Conservation (phyloP, 371 early-diverging fungal species). For the Mortierella sp. region DNA sequence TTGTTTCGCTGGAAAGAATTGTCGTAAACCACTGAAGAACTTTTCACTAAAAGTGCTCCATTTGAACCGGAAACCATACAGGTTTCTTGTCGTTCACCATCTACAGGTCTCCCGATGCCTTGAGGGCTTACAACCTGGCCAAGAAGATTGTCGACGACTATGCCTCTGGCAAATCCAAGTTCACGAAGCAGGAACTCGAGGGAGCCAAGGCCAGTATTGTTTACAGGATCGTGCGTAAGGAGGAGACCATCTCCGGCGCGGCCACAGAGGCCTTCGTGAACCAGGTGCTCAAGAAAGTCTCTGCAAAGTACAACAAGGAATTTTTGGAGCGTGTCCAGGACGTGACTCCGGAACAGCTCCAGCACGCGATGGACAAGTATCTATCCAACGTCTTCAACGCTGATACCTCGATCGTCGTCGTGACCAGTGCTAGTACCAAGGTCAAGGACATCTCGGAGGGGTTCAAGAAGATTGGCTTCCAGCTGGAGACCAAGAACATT, state of each 20-base stretch:
- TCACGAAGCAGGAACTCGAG: constrained; percentile 66
- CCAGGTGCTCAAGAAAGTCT: constrained; percentile 68
- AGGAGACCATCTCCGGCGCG: constrained; percentile 65
- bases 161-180: constrained; percentile 62
- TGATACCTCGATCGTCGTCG: constrained; percentile 64
- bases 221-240: constrained; percentile 67
- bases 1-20: no score
- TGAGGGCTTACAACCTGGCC: constrained; percentile 71
- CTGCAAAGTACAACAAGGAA: constrained; percentile 64
- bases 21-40: no score
- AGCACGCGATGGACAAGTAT: constrained; percentile 68
- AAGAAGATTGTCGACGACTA: constrained; percentile 65
- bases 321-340: constrained; percentile 58
- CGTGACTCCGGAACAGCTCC: constrained; percentile 54
- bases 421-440: constrained; percentile 66
- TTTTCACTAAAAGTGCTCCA: no score
- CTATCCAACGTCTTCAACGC: constrained; percentile 66
- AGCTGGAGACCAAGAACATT: constrained; percentile 51
- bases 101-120: constrained; percentile 69
- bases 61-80: not conserved
- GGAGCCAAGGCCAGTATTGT: constrained; percentile 77
- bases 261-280: constrained; percentile 71
- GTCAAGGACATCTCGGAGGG: constrained; percentile 56
- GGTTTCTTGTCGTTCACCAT: constrained; percentile 67
- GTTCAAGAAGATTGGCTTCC: constrained; percentile 53